phyloP scores from a whole-genome alignment of 1,139 yeast genomes.

The Blastobotrys proliferans region DNA sequence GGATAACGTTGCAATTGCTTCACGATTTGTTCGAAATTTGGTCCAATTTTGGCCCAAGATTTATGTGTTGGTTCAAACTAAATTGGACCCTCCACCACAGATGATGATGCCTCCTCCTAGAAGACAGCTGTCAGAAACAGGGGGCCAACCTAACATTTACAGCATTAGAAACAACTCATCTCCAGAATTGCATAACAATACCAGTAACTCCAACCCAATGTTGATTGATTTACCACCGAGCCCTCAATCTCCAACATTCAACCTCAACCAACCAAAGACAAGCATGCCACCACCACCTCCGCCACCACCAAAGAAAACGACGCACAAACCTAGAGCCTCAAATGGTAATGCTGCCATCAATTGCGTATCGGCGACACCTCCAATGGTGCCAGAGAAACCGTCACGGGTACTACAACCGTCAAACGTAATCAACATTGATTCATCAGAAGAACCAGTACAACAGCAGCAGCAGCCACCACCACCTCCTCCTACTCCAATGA shows the following conservation, averaged over 20 bases:
- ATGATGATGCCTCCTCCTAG: background rate
- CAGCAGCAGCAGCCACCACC: conserved; percentile 3
- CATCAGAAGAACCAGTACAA: background rate
- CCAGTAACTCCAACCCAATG: too few species aligned
- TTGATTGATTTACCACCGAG: background rate
- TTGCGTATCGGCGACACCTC: background rate
- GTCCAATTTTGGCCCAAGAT: conserved; percentile 31
- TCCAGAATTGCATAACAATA: conserved; percentile 15
- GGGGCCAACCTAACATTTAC: background rate
- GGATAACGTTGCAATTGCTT: conserved; percentile 28
- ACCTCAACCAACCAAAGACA: conserved; percentile 8
- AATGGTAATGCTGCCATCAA: too few species aligned
- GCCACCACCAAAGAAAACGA: background rate
- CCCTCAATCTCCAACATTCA: conserved; percentile 1
- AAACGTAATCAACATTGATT: too few species aligned
- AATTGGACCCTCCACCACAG: conserved; percentile 13
- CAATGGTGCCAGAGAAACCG: background rate
- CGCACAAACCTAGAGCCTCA: background rate
- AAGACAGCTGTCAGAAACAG: background rate
- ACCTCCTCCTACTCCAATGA: background rate
- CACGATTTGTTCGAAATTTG: conserved; percentile 27
- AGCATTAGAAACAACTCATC: conserved; percentile 15
- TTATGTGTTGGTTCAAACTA: conserved; percentile 9
- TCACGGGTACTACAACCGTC: background rate
- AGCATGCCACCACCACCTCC: conserved; percentile 17